Base-by-base conservation (phyloP, 805 yeast genomes). In the Gaillardinia entomophila region DNA sequence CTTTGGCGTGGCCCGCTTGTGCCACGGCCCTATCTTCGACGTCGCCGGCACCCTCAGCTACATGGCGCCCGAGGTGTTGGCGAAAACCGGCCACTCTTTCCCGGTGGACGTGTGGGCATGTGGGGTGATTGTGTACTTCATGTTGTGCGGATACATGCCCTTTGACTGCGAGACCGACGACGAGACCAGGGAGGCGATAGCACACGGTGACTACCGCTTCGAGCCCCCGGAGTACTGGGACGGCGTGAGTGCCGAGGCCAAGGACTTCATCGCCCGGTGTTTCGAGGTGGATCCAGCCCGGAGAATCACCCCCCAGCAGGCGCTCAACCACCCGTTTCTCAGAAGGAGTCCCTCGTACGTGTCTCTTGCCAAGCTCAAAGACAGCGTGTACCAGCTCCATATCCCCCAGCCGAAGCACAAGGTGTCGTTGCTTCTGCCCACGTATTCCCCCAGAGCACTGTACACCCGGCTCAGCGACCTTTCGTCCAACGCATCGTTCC, bases 51-150 rank as follows among this genome's bases (percentile, higher is more conserved):
- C 90, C 1, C 69, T 82, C 5, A 78, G 84, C 14, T 82, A 82
- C 53, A 75, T 82, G 72, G 82, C 89, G 0, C 90, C 90, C 1
- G 89, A 82, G 48, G 53, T 57, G 31, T 66, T 82, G 26, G 62
- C 74, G 34, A 53, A 61, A 12, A 60, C 71, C 31, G 76, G 77
- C n/a, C 82, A 81, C 43, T 72, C 73, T 16, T 66, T 59, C 40
- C 68, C 74, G 3, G 80, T 81, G 2, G 90, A 82, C 48, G 65
- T 82, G 20, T 82, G 90, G 90, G 82, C 89, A 0, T 62, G 82
- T 17, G 90, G 89, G 2, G 87, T 82, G 2, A 60, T 80, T 22
- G 69, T 80, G 2, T 82, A 81, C 51, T 81, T 82, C 45, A 70
- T 81, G 70, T 66, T 79, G 12, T 70, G 82, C 39, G 89, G 89